A percentile compares a stretch with the other conserved stretches of the same genome.
Conservation (phyloP, 2,329 filamentous ascomycete species). For the Aspergillus sp. region DNA sequence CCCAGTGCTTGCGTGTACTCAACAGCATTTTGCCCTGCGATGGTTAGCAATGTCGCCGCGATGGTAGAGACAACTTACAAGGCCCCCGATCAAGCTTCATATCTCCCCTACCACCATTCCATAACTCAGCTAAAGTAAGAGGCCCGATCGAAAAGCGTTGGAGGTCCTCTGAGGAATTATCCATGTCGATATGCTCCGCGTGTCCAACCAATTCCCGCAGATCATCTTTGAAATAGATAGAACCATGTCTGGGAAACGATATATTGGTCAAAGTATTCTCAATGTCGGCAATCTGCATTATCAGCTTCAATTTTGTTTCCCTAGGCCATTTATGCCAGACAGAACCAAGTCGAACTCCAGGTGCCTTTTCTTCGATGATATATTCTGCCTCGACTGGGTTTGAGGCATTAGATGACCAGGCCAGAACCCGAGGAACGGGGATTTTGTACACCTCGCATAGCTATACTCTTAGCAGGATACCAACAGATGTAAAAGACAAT, state of each 20-base stretch:
- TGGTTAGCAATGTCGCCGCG: constrained; percentile 1
- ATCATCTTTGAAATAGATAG: constrained; percentile 23
- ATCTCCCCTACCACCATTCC: constrained; percentile 10
- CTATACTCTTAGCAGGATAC: constrained; percentile 10
- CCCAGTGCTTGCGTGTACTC: constrained; percentile 21
- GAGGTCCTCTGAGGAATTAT: constrained; percentile 2
- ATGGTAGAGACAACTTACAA: constrained; percentile 17
- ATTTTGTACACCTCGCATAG: constrained; percentile 14
- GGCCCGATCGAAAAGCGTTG: constrained; percentile 17
- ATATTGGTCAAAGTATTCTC: constrained; percentile 19
- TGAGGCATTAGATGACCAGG: constrained; percentile 16
- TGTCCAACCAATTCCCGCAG: constrained; percentile 9
- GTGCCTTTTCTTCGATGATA: constrained; percentile 27
- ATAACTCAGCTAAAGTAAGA: constrained; percentile 16
- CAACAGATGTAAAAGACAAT: not conserved
- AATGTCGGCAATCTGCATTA: constrained; percentile 21
- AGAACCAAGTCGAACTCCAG: constrained; percentile 20
- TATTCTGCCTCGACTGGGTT: constrained; percentile 16
- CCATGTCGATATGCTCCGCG: constrained; percentile 6
- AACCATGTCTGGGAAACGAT: constrained; percentile 20
- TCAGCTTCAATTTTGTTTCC: constrained; percentile 17
- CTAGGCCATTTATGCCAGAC: constrained; percentile 24
- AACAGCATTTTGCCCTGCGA: constrained; percentile 10
- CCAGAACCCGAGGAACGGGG: constrained; percentile 12
- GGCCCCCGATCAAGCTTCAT: constrained; percentile 25